Evolutionary conservation across 495 filamentous ascomycete genomes (phyloP).

Genomic region (Aspergillus wentii): DNA sequence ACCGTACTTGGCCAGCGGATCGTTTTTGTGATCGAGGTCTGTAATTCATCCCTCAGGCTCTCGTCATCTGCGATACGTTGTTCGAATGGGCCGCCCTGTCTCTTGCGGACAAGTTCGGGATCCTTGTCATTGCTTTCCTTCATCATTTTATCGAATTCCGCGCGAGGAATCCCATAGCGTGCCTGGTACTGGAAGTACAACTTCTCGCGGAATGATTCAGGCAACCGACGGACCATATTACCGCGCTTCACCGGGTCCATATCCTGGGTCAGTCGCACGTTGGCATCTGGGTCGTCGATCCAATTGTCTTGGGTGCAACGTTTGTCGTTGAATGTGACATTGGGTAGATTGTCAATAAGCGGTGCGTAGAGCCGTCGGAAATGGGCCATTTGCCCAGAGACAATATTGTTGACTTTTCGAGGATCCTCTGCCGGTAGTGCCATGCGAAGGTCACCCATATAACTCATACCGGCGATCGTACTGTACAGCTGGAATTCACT

Average conservation of each 20-base stretch:
- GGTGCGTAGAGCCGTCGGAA: conserved; percentile 88
- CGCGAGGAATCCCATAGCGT: conserved; percentile 77
- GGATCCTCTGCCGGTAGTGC: conserved; percentile 79
- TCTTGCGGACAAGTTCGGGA: conserved; percentile 58
- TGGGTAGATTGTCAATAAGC: conserved; percentile 83
- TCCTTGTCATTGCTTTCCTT: conserved; percentile 62
- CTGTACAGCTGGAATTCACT: conserved; percentile 84
- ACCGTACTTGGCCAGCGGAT: conserved; percentile 85
- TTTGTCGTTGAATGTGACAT: conserved; percentile 72
- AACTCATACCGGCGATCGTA: conserved; percentile 86
- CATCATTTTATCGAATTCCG: conserved; percentile 84
- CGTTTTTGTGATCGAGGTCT: conserved; percentile 72
- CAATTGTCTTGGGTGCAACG: conserved; percentile 57
- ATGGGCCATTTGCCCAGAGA: conserved; percentile 81
- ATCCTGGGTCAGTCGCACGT: conserved; percentile 69
- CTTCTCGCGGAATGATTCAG: conserved; percentile 79
- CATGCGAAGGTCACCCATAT: conserved; percentile 95
- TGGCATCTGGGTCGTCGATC: conserved; percentile 57
- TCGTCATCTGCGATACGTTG: conserved; percentile 70
- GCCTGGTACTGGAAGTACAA: conserved; percentile 92
- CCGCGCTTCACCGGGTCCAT: conserved; percentile 85
- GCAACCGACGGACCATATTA: conserved; percentile 93
- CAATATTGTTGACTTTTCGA: conserved; percentile 91
- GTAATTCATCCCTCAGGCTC: conserved; percentile 61
- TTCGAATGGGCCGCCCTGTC: conserved; percentile 80